Base-by-base conservation (phyloP, 2,329 filamentous ascomycete species). In the Dactylellina cionopaga region DNA sequence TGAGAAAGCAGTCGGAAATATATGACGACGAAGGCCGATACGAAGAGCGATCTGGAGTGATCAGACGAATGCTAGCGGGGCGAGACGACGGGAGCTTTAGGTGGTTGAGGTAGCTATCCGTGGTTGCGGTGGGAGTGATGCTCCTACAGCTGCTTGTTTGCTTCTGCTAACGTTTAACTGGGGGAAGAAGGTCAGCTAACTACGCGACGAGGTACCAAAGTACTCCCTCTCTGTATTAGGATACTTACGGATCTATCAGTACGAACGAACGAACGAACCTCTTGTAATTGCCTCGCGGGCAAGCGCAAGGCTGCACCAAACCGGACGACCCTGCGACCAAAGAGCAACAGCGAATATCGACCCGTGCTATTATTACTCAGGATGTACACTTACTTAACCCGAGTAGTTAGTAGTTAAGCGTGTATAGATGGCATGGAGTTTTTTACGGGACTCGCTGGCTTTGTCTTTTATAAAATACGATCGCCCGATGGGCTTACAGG, bases 21-120 rank as follows among this genome's bases (percentile, higher is more conserved):
- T 22, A 31, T 17, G 15, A 6, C 19, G 33, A n/a, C 11, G 51
- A 60, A 13, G 19, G 9, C 9, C 33, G 9, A 17, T 17, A 22
- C 33, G 7, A 22, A 13, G 39, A 69, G 17, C 15, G 43, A 51
- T 11, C 17, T 13, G 22, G n/a, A 52, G 44, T n/a, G 37, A 46
- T 19, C n/a, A 43, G 64, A 56, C 22, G 31, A 35, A 41, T 24
- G 35, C 39, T 31, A 19, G n/a, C 41, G 43, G 47, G 46, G 47
- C 22, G 17, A 10, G 41, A 35, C 37, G 27, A 25, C 27, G 44
- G 41, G 31, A 24, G 15, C 15, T 27, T 37, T 5, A 19, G 24
- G 5, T 22, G 44, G 39, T 15, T 13, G 22, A 54, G 37, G 64
- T 33, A 69, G 64, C 47, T 69, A 69, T 69, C 64, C 64, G 64